Evolutionary conservation across 371 early-diverging fungal species (phyloP).

Genomic region (Mortierella sp.): DNA sequence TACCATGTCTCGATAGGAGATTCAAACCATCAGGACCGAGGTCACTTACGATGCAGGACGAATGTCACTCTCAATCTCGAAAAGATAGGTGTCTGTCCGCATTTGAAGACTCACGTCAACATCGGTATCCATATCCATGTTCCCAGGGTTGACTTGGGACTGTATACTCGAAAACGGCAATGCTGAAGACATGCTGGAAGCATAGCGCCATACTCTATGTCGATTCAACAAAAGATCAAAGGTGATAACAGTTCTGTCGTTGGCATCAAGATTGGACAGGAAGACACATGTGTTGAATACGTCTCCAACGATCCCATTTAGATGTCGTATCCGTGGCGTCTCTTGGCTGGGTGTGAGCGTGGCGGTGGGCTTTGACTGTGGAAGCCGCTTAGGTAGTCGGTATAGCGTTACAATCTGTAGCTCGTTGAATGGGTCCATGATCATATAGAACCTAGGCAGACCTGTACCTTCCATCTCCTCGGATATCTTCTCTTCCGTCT

Average conservation of each 20-base stretch:
- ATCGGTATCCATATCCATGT: slow-evolving; percentile 21
- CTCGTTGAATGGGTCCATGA: slow-evolving; percentile 42
- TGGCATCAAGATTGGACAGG: slow-evolving; percentile 16
- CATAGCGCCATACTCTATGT: slow-evolving; percentile 54
- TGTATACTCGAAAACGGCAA: slow-evolving; percentile 19
- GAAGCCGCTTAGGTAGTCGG: slow-evolving; percentile 9
- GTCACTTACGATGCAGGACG: slow-evolving; percentile 34
- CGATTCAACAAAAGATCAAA: slow-evolving; percentile 33
- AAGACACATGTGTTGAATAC: slow-evolving; percentile 48
- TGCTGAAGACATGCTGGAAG: slow-evolving; percentile 15
- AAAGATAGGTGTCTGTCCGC: slow-evolving; percentile 46
- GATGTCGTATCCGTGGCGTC: slow-evolving; percentile 21
- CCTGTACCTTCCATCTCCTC: slow-evolving; percentile 11
- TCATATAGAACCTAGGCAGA: slow-evolving; percentile 36
- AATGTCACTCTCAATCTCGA: slow-evolving; percentile 53
- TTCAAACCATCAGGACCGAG: background rate
- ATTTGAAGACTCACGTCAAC: slow-evolving; percentile 13
- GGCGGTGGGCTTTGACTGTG: slow-evolving; percentile 8
- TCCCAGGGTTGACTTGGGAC: slow-evolving; percentile 15
- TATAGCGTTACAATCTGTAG: slow-evolving; percentile 25
- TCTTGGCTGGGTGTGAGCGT: slow-evolving; percentile 3
- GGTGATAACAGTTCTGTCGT: slow-evolving; percentile 36
- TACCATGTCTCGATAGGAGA: too few relatives aligned
- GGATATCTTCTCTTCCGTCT: slow-evolving; percentile 12
- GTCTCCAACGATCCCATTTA: slow-evolving; percentile 24